Evolutionary conservation across 805 yeast genomes (phyloP), one percentile per base, ranked within the genome.

Genomic region (Starmerella davenportii): DNA sequence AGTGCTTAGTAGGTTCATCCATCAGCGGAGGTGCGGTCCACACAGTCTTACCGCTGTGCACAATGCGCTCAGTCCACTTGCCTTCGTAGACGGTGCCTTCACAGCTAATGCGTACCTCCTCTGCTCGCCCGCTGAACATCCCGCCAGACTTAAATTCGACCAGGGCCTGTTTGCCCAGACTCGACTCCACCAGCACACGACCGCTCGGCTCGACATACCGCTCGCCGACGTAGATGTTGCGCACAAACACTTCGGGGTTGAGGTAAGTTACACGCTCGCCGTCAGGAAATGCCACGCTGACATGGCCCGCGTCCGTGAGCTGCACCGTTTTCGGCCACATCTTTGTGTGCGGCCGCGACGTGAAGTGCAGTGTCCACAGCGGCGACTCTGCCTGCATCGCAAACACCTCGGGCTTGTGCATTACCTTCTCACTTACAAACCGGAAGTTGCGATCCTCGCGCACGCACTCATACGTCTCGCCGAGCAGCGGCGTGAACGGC

Each of bases 281-380:
- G 0, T 76, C 66, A 2, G 62, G 50, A 34, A 76, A 62, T 2
- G 64, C 63, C 29, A 90, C 61, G 34, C 65, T 68, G 3, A 78
- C 62, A 13, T 63, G 63, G 29, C 98, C 98, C 33, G 68, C 72
- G 46, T 81, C 80, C 35, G 70, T 69, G 41, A 90, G 61, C 55
- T 90, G 96, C 5, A 80, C 74, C 21, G 85, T 75, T 59, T 87
- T 90, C 36, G 96, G 95, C 93, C 95, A 87, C 51, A 81, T 80
- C 55, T 84, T 82, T 51, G 85, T 95, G 36, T 69, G 72, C 3
- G 66, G 66, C 27, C 60, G 46, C n/a, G 67, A 56, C 4, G 61
- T 53, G 46, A 55, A 61, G 18, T 53, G 53, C 16, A 52, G 42
- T 2, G 60, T 50, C 96, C 96, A 90, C 19, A 67, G 59, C 5